Conservation (phyloP, 2,329 filamentous ascomycete species). For the Cyclaneusma minus region DNA sequence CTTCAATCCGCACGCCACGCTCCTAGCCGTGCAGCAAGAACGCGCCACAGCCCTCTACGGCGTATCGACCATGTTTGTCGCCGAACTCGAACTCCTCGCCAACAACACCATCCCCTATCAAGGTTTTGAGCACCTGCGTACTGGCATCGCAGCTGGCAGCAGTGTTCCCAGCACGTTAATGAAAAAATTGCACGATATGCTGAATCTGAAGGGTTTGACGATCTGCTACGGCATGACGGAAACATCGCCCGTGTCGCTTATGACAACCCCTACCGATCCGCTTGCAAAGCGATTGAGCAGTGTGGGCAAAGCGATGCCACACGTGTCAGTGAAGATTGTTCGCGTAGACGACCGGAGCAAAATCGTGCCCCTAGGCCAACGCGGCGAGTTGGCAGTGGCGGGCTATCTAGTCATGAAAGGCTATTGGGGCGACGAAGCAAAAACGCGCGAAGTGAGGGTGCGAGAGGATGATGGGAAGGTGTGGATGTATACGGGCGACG, state of each 20-base stretch:
- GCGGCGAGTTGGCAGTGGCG: slow-evolving; percentile 67
- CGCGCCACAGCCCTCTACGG: slow-evolving; percentile 60
- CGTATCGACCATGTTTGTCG: slow-evolving; percentile 89
- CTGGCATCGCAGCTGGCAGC: slow-evolving; percentile 83
- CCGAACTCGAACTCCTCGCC: slow-evolving; percentile 65
- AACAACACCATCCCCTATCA: slow-evolving; percentile 24
- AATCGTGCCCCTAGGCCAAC: slow-evolving; percentile 46
- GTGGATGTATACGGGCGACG: slow-evolving; percentile 92
- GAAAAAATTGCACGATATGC: slow-evolving; percentile 51
- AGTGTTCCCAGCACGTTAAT: slow-evolving; percentile 75
- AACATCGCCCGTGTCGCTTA: slow-evolving; percentile 34
- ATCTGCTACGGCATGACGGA: slow-evolving; percentile 57
- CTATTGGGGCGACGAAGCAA: slow-evolving; percentile 64
- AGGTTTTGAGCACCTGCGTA: slow-evolving; percentile 53
- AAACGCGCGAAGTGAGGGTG: slow-evolving; percentile 55
- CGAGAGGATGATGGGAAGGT: slow-evolving; percentile 24
- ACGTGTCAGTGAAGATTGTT: slow-evolving; percentile 68
- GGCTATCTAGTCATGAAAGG: slow-evolving; percentile 86
- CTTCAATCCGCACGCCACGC: slow-evolving; percentile 42
- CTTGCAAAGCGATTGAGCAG: slow-evolving; percentile 48
- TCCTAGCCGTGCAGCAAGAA: slow-evolving; percentile 29
- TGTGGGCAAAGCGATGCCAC: slow-evolving; percentile 71
- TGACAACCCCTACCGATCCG: slow-evolving; percentile 55
- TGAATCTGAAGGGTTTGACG: slow-evolving; percentile 70
- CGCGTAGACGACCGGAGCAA: slow-evolving; percentile 41